Base-by-base conservation (phyloP, 495 filamentous ascomycete genomes). In the Saxispiralis lemnorum region DNA sequence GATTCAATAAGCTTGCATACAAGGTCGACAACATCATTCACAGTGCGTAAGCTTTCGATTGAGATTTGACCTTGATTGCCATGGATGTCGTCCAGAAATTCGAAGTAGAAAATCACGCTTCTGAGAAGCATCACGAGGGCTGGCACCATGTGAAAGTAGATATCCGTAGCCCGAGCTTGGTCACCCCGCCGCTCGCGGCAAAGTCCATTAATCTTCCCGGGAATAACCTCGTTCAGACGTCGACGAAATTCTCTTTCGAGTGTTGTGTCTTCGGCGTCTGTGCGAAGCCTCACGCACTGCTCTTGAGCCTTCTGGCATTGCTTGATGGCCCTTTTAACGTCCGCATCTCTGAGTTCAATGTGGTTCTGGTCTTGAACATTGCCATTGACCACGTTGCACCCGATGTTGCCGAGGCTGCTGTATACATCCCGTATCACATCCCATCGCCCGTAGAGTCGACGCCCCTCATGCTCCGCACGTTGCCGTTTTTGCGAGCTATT, bases 141-240 rank as follows among this genome's bases (percentile, higher is more conserved):
- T 6, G 44, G 48, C n/a, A 51, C 45, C 18, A 47, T 33, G 33
- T 51, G 48, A 17, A 20, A 31, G 38, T 54, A 52, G 24, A 51
- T 51, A 21, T 44, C 31, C 9, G 36, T 45, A 6, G 13, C 13
- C 13, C 49, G 35, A 9, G 34, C 39, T 18, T 18, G 32, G 12
- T 39, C 16, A 10, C 39, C 49, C 14, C 35, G 16, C 7, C 21
- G 35, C 1, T 14, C 15, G 12, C 17, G n/a, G 34, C 46, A 38
- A 2, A 53, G 43, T 0, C 20, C 36, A 16, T 41, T 30, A 6
- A 50, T 20, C n/a, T 16, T 1, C 6, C 39, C 14, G 2, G 34
- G 16, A 2, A 45, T 19, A 1, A 9, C 4, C 24, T 28, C 24
- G 5, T 28, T 4, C 9, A 28, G 24, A 9, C 4, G 24, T 5